These are phyloP conservation scores for Opeltia flavorubescens DNA, from an alignment of 495 filamentous ascomycete genomes.

Conservation along the genomic window DNA sequence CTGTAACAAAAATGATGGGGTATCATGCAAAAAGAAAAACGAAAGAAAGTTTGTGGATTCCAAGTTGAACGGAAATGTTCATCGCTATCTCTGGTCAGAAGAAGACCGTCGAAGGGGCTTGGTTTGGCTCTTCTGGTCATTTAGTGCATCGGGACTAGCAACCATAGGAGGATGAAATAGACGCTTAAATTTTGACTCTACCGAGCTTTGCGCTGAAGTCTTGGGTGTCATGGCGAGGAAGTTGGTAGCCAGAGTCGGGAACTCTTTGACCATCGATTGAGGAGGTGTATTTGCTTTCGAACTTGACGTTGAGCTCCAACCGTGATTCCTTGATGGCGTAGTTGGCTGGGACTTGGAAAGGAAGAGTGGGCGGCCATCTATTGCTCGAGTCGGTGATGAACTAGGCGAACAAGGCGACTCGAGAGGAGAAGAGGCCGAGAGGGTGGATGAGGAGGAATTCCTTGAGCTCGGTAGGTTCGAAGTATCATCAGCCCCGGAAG, in stretches of 20 bases:
- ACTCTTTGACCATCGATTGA: slow-evolving; percentile 1
- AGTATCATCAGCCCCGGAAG: slow-evolving; percentile 14
- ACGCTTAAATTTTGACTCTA: slow-evolving; percentile 11
- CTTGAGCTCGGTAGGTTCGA: slow-evolving; percentile 13
- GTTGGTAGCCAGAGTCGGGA: slow-evolving; percentile 2
- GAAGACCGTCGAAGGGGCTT: no score
- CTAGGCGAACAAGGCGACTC: slow-evolving; percentile 6
- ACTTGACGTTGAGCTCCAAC: neutral
- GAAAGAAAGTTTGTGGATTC: no score
- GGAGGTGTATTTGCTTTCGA: neutral
- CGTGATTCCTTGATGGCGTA: slow-evolving; percentile 5
- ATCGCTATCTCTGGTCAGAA: no score
- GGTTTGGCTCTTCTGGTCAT: no score
- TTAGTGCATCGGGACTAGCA: neutral
- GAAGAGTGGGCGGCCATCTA: slow-evolving; percentile 7
- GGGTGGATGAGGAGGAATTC: slow-evolving; percentile 12
- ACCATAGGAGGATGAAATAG: slow-evolving; percentile 7
- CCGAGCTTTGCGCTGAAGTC: neutral
- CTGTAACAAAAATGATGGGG: no score
- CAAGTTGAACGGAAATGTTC: no score
- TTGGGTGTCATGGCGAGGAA: slow-evolving; percentile 13
- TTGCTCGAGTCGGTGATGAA: slow-evolving; percentile 3
- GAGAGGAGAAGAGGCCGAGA: slow-evolving; percentile 9
- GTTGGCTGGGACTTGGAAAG: slow-evolving; percentile 12
- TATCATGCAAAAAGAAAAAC: no score